Percentiles rank a stretch among this genome's conserved stretches.
phyloP scores from a whole-genome alignment of 139 green algal genomes.

The Chlamydomonas asymmetrica region DNA sequence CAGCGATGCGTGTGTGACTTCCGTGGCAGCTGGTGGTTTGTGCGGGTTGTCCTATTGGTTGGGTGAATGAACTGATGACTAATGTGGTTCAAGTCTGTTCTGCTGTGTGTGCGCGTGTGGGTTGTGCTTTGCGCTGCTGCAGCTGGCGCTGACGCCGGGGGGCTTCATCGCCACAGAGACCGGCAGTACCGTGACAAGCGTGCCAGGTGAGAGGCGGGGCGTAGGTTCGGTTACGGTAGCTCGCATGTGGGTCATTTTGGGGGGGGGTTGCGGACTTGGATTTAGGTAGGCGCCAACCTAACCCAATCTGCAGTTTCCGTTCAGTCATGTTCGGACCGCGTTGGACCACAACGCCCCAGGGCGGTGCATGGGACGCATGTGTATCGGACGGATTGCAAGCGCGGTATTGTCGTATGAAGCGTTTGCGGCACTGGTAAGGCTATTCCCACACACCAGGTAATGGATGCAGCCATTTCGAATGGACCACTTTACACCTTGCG shows the following conservation, averaged over 20 bases:
- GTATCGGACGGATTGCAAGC: no score
- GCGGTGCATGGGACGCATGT: no score
- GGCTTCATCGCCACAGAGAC: slow-evolving; percentile 65
- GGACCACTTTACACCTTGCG: no score
- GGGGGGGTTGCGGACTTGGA: not conserved
- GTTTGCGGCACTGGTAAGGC: no score
- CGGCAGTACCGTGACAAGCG: slow-evolving; percentile 58
- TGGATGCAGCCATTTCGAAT: no score
- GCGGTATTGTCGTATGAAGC: no score
- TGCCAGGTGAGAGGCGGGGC: slow-evolving; percentile 26
- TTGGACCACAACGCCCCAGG: not conserved
- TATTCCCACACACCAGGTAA: no score
- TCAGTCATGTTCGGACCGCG: not conserved
- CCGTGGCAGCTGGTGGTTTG: not conserved
- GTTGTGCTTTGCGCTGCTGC: not conserved
- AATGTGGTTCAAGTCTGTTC: not conserved
- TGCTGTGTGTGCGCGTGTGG: not conserved
- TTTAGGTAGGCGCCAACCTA: not conserved
- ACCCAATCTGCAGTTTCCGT: not conserved
- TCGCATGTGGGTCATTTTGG: not conserved
- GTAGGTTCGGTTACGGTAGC: no score
- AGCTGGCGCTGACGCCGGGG: slow-evolving; percentile 66
- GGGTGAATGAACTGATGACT: not conserved
- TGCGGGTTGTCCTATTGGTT: not conserved
- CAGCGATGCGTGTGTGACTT: not conserved